Evolutionary conservation across 306 rosid species (phyloP).

Genomic region (Luffa acutangula): DNA sequence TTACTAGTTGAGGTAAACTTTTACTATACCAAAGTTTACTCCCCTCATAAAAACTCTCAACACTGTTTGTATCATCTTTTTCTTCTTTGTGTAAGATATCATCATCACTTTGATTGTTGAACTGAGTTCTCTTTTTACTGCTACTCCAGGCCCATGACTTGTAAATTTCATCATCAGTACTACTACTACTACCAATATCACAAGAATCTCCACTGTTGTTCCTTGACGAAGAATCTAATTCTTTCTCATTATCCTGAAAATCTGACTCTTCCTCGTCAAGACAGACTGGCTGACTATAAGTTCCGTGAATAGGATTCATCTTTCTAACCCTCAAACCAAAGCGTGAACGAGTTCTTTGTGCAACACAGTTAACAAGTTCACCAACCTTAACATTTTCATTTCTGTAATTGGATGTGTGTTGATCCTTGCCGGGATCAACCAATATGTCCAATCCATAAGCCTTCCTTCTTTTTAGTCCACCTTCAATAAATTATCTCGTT

Average conservation of each 20-base stretch:
- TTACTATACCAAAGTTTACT: not conserved
- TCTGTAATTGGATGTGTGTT: not conserved
- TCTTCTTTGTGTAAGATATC: not conserved
- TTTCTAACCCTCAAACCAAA: not conserved
- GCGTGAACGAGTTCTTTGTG: constrained; percentile 25
- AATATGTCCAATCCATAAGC: constrained; percentile 14
- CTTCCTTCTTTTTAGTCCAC: constrained; percentile 15
- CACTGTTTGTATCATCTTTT: not conserved
- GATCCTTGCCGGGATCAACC: not conserved
- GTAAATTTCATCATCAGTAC: not conserved
- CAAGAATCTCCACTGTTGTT: not conserved
- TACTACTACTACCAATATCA: not conserved
- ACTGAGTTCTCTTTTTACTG: not conserved
- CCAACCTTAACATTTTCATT: not conserved
- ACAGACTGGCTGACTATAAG: constrained; percentile 14
- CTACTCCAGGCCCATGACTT: not conserved
- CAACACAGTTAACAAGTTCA: not conserved
- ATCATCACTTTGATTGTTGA: not conserved
- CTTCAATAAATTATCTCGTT: not conserved
- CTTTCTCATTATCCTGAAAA: not conserved
- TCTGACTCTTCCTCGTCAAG: constrained; percentile 11
- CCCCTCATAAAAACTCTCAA: not conserved
- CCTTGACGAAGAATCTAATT: constrained; percentile 2
- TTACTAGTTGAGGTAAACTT: not conserved
- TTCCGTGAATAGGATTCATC: constrained; percentile 11